A percentile compares a stretch with the other conserved stretches of the same genome.
Conservation (phyloP, 2,329 filamentous ascomycete species). For the Lomentospora prolificans region DNA sequence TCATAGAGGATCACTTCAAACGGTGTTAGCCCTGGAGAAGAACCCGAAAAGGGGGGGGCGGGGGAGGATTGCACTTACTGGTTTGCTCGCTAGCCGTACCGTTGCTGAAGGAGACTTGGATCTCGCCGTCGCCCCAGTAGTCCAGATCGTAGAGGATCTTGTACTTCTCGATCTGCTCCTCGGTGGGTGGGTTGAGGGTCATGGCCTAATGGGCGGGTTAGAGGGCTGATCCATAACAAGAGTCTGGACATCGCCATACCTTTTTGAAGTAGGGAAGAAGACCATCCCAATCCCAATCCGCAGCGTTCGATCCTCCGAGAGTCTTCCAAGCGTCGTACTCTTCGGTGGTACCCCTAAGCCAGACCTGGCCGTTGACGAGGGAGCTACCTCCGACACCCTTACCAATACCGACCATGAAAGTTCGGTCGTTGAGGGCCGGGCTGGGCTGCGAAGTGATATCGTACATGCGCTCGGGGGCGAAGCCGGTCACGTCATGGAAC, state of each 20-base stretch:
- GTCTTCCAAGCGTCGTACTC: conserved; percentile 19
- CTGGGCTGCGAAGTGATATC: conserved; percentile 21
- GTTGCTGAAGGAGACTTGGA: conserved; percentile 10
- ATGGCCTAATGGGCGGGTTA: conserved; percentile 10
- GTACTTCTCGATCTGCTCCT: conserved; percentile 11
- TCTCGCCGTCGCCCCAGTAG: conserved; percentile 15
- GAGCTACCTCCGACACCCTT: conserved; percentile 19
- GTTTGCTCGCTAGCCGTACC: conserved; percentile 9
- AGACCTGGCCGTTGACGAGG: conserved; percentile 18
- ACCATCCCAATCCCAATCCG: conserved; percentile 19
- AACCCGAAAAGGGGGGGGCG: background rate
- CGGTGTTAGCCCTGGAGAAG: background rate
- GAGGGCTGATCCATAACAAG: background rate
- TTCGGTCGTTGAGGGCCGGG: conserved; percentile 16
- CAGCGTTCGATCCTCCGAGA: conserved; percentile 6
- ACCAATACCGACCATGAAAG: conserved; percentile 17
- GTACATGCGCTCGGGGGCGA: conserved; percentile 14
- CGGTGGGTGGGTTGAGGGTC: conserved; percentile 14
- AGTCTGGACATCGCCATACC: conserved; percentile 7
- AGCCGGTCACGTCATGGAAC: conserved; percentile 4
- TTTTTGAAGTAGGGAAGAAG: conserved; percentile 20
- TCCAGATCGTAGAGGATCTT: conserved; percentile 14
- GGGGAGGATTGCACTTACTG: too few species aligned
- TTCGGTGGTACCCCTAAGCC: conserved; percentile 17
- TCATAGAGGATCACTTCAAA: conserved; percentile 11